These are phyloP conservation scores for Picea mariana DNA, from an alignment of 83 land plant genomes.

Conservation along the genomic window DNA sequence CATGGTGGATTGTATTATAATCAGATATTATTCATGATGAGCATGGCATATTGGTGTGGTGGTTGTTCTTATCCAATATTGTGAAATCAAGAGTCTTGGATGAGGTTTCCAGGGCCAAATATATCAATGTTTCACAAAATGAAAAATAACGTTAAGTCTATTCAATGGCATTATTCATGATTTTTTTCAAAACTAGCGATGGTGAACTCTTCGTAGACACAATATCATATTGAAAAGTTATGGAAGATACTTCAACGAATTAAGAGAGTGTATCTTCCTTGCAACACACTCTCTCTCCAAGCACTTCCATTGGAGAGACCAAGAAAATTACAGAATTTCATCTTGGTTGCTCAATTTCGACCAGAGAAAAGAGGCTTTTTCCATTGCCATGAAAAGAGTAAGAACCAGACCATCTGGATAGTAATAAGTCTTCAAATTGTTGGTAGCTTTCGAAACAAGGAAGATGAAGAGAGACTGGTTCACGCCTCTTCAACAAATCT, in stretches of 20 bases:
- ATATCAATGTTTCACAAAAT: no score
- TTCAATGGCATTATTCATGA: no score
- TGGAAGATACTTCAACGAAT: slow-evolving; percentile 77
- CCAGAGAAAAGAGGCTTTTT: slow-evolving; percentile 98
- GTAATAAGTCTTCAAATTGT: slow-evolving; percentile 79
- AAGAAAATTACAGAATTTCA: slow-evolving; percentile 30
- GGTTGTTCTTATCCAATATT: no score
- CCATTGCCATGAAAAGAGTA: slow-evolving; percentile 50
- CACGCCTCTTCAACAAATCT: not conserved
- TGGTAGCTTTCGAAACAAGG: slow-evolving; percentile 88
- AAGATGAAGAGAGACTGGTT: slow-evolving; percentile 68
- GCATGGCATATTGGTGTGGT: no score
- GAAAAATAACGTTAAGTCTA: no score
- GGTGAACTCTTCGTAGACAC: slow-evolving; percentile 99
- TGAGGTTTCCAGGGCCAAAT: no score
- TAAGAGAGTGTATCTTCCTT: slow-evolving; percentile 93
- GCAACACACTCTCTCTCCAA: slow-evolving; percentile 91
- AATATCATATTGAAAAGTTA: slow-evolving; percentile 73
- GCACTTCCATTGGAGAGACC: slow-evolving; percentile 85
- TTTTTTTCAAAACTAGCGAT: slow-evolving; percentile 67
- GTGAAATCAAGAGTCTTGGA: no score
- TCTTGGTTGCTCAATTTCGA: slow-evolving; percentile 98
- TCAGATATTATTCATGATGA: no score
- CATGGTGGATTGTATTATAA: no score
- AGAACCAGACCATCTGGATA: slow-evolving; percentile 12